Percentiles rank a stretch among this genome's conserved stretches.
phyloP scores from a whole-genome alignment of 345 rosid genomes.

The Dipteronia sinensis region DNA sequence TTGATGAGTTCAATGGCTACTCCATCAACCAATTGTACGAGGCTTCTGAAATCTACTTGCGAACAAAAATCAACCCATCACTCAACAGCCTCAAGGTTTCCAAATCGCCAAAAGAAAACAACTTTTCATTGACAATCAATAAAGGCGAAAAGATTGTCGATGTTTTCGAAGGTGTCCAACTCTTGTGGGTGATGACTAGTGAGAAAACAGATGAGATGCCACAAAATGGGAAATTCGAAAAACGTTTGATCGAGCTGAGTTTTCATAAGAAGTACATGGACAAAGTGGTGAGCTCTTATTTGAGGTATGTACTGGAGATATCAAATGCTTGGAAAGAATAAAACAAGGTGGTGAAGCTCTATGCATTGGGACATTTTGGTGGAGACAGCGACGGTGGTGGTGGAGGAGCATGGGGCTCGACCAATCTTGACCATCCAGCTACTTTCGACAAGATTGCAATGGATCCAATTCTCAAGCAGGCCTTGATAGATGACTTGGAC shows the following conservation, averaged over 20 bases:
- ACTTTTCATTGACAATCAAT: slow-evolving; percentile 15
- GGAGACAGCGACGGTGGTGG: not conserved
- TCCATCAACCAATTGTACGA: slow-evolving; percentile 11
- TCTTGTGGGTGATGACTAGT: slow-evolving; percentile 24
- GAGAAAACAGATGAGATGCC: slow-evolving; percentile 12
- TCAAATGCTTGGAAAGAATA: slow-evolving; percentile 21
- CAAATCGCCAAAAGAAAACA: slow-evolving; percentile 5
- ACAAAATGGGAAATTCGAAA: not conserved
- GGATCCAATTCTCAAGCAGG: slow-evolving; percentile 27
- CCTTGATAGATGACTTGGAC: slow-evolving; percentile 34
- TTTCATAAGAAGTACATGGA: slow-evolving; percentile 27
- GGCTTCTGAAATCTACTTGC: slow-evolving; percentile 23
- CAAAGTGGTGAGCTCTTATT: slow-evolving; percentile 14
- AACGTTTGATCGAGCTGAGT: slow-evolving; percentile 13
- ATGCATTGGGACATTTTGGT: slow-evolving; percentile 15
- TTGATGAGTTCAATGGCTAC: slow-evolving; percentile 13
- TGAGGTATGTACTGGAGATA: slow-evolving; percentile 20
- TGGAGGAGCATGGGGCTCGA: slow-evolving; percentile 22
- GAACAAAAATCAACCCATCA: slow-evolving; percentile 23
- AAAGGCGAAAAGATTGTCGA: slow-evolving; percentile 27
- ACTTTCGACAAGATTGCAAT: slow-evolving; percentile 35
- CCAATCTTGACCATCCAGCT: slow-evolving; percentile 33
- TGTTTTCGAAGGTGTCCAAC: slow-evolving; percentile 22
- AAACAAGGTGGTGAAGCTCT: slow-evolving; percentile 25
- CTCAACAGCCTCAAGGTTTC: slow-evolving; percentile 18